Evolutionary conservation across 2,329 filamentous ascomycete genomes (phyloP), one percentile per base, ranked within the genome.

Genomic region (Sporothrix pseudoabietina): DNA sequence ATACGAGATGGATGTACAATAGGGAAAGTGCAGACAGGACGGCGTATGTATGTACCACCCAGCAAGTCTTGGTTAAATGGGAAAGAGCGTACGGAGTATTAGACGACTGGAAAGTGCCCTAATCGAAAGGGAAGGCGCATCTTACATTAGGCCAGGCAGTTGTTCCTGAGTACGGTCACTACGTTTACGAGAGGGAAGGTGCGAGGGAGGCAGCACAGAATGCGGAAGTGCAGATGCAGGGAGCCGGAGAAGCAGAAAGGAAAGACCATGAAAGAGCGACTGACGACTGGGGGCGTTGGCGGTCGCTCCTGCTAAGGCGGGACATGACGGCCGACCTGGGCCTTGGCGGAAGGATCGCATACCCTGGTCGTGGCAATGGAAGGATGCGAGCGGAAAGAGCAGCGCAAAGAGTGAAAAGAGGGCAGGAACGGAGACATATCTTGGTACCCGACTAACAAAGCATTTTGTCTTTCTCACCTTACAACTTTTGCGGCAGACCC

Each of bases 371-470:
- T 70, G 49, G 63, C 22, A 49, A 52, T 68, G 52, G 49, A 71
- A 44, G 55, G 52, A 63, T 30, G 70, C 32, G n/a, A 63, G 44
- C 35, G 59, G 55, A 41, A 65, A 61, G 69, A 71, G 22, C 49
- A 59, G 30, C 9, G n/a, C 22, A n/a, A 35, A 19, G n/a, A 4
- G 2, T 14, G 30, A 59, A 35, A 14, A 14, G 26, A 30, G 59
- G 59, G 19, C 35, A 63, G 19, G 41, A 26, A 44, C 55, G 55
- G 52, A 41, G 22, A 22, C 54, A 26, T 16, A 44, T 32, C 14
- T 61, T 63, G 12, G 69, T 71, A 63, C 41, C 55, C 69, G 69
- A 63, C 69, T 71, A 71, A 71, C 69, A 71, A 54, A 59, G 32
- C 32, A 22, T 6, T 22, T 35, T 39, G 6, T n/a, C 8, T 22